A percentile compares a stretch with the other conserved stretches of the same genome.
These are phyloP conservation scores for Malus hybrid DNA, from an alignment of 331 rosid genomes.

Conservation along the genomic window DNA sequence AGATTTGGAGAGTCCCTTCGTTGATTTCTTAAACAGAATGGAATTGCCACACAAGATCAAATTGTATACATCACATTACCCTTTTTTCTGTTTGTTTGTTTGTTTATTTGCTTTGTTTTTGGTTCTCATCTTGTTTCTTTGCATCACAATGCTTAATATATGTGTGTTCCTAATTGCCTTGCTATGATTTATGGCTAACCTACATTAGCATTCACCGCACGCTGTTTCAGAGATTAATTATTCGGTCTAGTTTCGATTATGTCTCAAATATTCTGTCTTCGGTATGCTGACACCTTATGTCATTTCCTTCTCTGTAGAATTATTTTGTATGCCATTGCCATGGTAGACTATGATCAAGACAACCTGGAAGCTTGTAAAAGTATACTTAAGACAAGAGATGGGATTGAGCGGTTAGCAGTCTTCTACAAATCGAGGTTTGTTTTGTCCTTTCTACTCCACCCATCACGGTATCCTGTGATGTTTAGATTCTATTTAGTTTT, in stretches of 20 bases:
- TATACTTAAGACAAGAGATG: slow-evolving; percentile 62
- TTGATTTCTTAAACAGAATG: slow-evolving; percentile 53
- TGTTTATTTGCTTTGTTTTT: neutral
- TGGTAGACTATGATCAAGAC: slow-evolving; percentile 74
- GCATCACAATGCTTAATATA: too few relatives aligned
- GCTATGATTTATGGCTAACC: too few relatives aligned
- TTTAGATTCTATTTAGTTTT: neutral
- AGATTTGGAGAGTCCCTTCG: slow-evolving; percentile 73
- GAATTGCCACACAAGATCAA: slow-evolving; percentile 73
- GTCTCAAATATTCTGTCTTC: neutral
- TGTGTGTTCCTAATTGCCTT: too few relatives aligned
- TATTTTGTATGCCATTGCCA: slow-evolving; percentile 72
- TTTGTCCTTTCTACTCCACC: neutral
- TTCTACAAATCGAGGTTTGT: slow-evolving; percentile 62
- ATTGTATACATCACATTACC: slow-evolving; percentile 50
- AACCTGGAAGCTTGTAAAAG: slow-evolving; percentile 37
- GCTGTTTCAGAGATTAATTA: too few relatives aligned
- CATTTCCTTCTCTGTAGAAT: slow-evolving; percentile 41
- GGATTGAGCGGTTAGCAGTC: slow-evolving; percentile 61
- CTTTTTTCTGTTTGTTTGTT: slow-evolving; percentile 34
- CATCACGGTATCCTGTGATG: neutral
- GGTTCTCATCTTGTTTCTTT: neutral
- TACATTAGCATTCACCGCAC: too few relatives aligned
- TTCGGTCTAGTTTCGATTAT: too few relatives aligned
- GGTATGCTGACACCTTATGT: neutral